These are phyloP conservation scores for Colletotrichum tropicicola DNA, from an alignment of 2,329 filamentous ascomycete species.

Conservation along the genomic window DNA sequence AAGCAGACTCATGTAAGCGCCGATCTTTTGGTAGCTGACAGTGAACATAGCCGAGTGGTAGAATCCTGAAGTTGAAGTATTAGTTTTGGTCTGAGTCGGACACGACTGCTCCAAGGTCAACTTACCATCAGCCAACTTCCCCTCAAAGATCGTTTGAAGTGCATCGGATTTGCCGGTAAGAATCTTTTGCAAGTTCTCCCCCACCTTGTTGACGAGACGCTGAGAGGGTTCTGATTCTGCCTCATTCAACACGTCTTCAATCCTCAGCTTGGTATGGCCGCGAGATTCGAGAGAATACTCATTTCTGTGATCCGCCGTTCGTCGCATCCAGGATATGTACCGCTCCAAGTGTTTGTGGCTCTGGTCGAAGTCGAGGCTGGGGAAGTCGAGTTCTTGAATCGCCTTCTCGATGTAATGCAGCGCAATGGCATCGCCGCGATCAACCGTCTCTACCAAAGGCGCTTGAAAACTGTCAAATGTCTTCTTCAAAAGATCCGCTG, in stretches of 20 bases:
- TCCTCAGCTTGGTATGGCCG: not conserved
- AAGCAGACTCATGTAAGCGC: constrained; percentile 14
- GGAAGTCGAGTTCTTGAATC: not conserved
- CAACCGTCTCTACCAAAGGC: not conserved
- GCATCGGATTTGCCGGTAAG: constrained; percentile 2
- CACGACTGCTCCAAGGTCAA: not conserved
- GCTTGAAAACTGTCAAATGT: not conserved
- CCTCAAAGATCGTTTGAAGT: constrained; percentile 6
- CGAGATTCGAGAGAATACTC: not conserved
- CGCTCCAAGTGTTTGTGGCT: not conserved
- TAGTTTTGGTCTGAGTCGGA: not conserved
- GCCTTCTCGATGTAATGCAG: constrained; percentile 4
- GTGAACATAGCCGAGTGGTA: constrained; percentile 1
- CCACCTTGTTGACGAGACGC: constrained; percentile 1
- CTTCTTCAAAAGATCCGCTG: not conserved
- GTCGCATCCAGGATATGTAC: constrained; percentile 7
- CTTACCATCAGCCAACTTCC: constrained; percentile 6
- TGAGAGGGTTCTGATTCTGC: constrained; percentile 1
- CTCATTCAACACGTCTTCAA: not conserved
- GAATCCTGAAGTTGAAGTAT: not conserved
- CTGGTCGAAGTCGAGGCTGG: not conserved
- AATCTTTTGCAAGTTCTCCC: not conserved
- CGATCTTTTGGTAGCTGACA: not conserved
- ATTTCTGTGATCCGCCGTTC: not conserved
- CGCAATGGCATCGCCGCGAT: constrained; percentile 1